phyloP scores from a whole-genome alignment of 257 asterid genomes.

The Mitragyna speciosa region DNA sequence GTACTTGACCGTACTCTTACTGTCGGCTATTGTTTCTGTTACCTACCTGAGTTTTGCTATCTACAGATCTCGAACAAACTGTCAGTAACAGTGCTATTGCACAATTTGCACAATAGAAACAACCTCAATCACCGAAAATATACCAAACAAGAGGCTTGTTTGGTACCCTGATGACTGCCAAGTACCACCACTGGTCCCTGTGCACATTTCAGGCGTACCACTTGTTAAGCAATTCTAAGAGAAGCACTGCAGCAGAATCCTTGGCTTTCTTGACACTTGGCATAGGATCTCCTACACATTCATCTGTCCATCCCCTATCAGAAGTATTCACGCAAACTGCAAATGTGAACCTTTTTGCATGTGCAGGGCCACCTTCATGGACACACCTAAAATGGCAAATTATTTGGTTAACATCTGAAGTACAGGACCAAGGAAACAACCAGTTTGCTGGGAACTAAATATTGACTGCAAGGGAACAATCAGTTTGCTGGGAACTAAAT shows the following conservation, averaged over 20 bases:
- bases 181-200: too few species aligned
- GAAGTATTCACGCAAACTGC: slow-evolving; percentile 85
- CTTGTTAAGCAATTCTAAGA: slow-evolving; percentile 71
- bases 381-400: slow-evolving; percentile 52
- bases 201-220: slow-evolving; percentile 43
- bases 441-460: neutral
- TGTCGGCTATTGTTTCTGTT: too few species aligned
- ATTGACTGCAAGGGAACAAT: neutral
- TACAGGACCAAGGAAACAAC: neutral
- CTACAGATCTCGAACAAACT: too few species aligned
- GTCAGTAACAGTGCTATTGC: too few species aligned
- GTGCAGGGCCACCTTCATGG: slow-evolving; percentile 98
- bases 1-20: too few species aligned
- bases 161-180: too few species aligned
- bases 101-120: too few species aligned
- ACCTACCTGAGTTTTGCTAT: too few species aligned
- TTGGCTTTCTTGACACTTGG: slow-evolving; percentile 98
- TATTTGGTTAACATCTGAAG: neutral
- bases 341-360: slow-evolving; percentile 88
- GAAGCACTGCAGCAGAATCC: slow-evolving; percentile 91
- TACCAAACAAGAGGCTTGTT: too few species aligned
- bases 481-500: neutral
- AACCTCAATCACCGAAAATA: too few species aligned
- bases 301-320: slow-evolving; percentile 91
- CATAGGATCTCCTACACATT: slow-evolving; percentile 95